These are phyloP conservation scores for Fusarium multiceps DNA, from an alignment of 2,329 filamentous ascomycete genomes.

Conservation along the genomic window DNA sequence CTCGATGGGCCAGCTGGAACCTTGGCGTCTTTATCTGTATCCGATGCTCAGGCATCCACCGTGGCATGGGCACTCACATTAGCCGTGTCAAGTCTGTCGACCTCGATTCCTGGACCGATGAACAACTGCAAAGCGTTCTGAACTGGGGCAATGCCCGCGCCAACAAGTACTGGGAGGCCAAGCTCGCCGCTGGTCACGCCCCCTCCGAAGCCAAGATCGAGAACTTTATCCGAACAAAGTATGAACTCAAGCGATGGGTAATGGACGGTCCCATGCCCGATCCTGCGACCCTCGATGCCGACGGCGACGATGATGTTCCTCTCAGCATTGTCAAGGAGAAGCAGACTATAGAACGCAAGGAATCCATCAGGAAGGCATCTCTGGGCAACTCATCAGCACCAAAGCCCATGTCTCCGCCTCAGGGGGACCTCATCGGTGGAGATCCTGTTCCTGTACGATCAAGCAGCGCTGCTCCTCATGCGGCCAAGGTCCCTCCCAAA, in stretches of 20 bases:
- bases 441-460: conserved; percentile 76
- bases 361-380: conserved; percentile 70
- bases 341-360: conserved; percentile 70
- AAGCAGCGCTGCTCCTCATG: conserved; percentile 76
- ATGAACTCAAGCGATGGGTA: conserved; percentile 98
- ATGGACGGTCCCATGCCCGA: conserved; percentile 97
- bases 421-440: conserved; percentile 86
- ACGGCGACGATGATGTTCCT: conserved; percentile 85
- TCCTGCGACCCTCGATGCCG: conserved; percentile 84
- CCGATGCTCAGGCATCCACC: conserved; percentile 97
- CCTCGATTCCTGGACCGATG: conserved; percentile 97
- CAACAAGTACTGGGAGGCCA: conserved; percentile 99
- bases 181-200: conserved; percentile 88
- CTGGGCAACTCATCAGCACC: conserved; percentile 57
- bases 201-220: conserved; percentile 98
- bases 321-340: conserved; percentile 74
- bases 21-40: conserved; percentile 98
- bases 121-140: conserved; percentile 92
- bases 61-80: conserved; percentile 98
- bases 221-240: conserved; percentile 99
- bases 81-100: conserved; percentile 98
- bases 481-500: conserved; percentile 68
- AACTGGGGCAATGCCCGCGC: conserved; percentile 96
- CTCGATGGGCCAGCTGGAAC: conserved; percentile 99
- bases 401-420: conserved; percentile 55